Evolutionary conservation across 2,329 filamentous ascomycete species (phyloP), one percentile per base, ranked within the genome.

Genomic region (Parastagonospora avenae): DNA sequence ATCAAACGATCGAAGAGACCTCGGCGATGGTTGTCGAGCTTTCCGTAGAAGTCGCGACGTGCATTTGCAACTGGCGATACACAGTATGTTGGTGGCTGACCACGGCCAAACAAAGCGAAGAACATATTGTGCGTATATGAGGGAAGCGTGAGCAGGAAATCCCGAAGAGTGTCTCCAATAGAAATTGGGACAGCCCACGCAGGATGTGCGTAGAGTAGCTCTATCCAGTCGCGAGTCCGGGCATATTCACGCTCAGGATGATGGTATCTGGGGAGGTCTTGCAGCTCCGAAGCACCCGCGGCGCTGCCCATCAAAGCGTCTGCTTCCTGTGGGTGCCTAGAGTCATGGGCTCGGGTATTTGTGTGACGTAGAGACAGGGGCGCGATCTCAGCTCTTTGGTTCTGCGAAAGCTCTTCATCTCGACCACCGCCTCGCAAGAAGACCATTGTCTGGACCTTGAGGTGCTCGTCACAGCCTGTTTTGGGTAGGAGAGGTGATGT

Each of bases 391-490:
- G 19, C 19, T 3, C 19, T 24, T 24, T 24, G 19, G 3, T 36
- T 36, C n/a, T 16, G 33, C 14, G 5, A 9, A 16, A 15, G 11
- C 9, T n/a, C 33, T 9, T 19, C n/a, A 24, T 15, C 31, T 10
- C 9, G 2, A 27, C n/a, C 42, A 14, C 60, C 59, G 24, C 59
- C 59, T 36, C 57, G 51, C 31, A 62, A 41, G n/a, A 48, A 54
- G 8, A 50, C 44, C 16, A 28, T 12, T 9, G 40, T 19, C 2
- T 53, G 51, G 33, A n/a, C 16, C 6, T 31, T 14, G 11, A 45
- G n/a, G 9, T 33, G 29, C 30, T 30, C n/a, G 36, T 38, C 31
- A 33, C 37, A 43, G 8, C 10, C 15, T 12, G 19, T 24, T 1
- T 49, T 33, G n/a, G n/a, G 16, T 2, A 44, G 33, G 19, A 24